phyloP scores from a whole-genome alignment of 495 filamentous ascomycete genomes.

The Platismatia glauca region DNA sequence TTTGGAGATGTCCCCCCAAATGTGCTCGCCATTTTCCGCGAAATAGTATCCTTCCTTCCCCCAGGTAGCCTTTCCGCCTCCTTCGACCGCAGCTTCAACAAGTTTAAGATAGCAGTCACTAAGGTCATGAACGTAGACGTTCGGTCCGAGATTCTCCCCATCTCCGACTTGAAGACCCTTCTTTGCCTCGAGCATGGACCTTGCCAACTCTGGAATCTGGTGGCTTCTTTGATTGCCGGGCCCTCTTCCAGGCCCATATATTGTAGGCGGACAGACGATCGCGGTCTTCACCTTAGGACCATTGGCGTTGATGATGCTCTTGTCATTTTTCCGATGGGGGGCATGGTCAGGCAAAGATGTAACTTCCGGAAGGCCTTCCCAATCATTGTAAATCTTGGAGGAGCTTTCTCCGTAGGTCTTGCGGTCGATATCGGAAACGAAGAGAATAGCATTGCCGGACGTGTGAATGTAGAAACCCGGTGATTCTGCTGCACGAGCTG shows the following conservation, averaged over 20 bases:
- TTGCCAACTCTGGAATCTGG: constrained; percentile 54
- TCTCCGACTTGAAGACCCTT: constrained; percentile 54
- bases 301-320: constrained; percentile 44
- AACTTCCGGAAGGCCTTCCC: constrained; percentile 47
- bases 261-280: constrained; percentile 68
- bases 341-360: constrained; percentile 47
- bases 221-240: constrained; percentile 57
- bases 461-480: constrained; percentile 56
- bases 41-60: constrained; percentile 67
- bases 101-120: constrained; percentile 54
- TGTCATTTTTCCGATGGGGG: constrained; percentile 53
- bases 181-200: constrained; percentile 48
- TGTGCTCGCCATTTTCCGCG: constrained; percentile 58
- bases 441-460: constrained; percentile 52
- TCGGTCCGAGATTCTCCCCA: constrained; percentile 62
- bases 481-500: constrained; percentile 33
- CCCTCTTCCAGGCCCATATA: constrained; percentile 69
- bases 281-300: constrained; percentile 52
- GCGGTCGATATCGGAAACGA: constrained; percentile 40
- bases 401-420: constrained; percentile 45
- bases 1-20: constrained; percentile 60
- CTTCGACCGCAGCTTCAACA: constrained; percentile 53
- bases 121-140: constrained; percentile 67
- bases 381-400: constrained; percentile 51
- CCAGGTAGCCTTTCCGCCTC: constrained; percentile 59